Evolutionary conservation across 352 stramenopile genomes (phyloP).

Genomic region (Phytophthora pini): DNA sequence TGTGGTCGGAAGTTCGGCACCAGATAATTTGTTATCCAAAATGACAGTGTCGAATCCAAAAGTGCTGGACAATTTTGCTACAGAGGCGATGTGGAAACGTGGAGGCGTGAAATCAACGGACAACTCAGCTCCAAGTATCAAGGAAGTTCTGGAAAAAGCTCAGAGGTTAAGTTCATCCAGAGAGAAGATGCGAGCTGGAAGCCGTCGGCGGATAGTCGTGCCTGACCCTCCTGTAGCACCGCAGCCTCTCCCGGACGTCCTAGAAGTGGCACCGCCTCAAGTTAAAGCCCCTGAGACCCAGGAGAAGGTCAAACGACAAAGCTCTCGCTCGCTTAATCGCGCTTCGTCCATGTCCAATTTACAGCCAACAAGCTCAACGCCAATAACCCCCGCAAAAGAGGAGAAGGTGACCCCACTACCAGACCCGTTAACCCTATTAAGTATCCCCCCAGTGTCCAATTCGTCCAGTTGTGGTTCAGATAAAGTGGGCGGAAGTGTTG

Average conservation of each 20-base stretch:
- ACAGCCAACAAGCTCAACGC: background rate
- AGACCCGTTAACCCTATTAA: too few species aligned
- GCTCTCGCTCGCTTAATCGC: conserved; percentile 4
- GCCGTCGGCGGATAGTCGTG: conserved; percentile 1
- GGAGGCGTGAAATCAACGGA: conserved; percentile 24
- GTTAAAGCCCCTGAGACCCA: background rate
- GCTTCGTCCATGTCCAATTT: conserved; percentile 2
- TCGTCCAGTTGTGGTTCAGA: too few species aligned
- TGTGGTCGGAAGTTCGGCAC: conserved; percentile 3
- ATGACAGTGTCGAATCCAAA: too few species aligned
- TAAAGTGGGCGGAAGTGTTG: too few species aligned
- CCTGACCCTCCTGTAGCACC: background rate
- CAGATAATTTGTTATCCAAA: too few species aligned
- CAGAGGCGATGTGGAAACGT: conserved; percentile 66
- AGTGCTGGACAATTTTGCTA: background rate
- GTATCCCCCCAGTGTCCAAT: too few species aligned
- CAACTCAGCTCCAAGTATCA: conserved; percentile 24
- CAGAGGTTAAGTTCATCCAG: conserved; percentile 17
- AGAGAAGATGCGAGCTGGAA: conserved; percentile 18
- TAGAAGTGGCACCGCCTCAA: background rate
- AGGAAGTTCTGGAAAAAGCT: conserved; percentile 33
- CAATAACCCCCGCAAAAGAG: too few species aligned
- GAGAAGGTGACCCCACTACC: too few species aligned
- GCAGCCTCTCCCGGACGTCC: background rate
- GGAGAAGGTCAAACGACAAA: background rate